A percentile compares a stretch with the other conserved stretches of the same genome.
These are phyloP conservation scores for Teratosphaeria gauchensis DNA, from an alignment of 2,329 filamentous ascomycete genomes.

Conservation along the genomic window DNA sequence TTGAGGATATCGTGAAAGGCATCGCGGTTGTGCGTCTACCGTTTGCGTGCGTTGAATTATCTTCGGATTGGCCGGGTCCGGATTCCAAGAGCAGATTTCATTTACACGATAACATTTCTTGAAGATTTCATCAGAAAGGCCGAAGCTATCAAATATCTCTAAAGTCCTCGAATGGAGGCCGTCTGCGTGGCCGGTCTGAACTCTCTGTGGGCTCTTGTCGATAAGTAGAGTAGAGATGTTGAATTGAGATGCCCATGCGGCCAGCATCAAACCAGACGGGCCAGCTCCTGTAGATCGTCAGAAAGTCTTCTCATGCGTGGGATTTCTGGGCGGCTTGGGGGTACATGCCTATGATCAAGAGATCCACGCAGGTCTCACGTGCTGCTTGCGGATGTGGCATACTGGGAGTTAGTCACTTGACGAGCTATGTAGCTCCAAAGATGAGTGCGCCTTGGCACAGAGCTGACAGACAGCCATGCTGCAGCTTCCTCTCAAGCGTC, in stretches of 20 bases:
- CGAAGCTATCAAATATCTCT: slow-evolving; percentile 36
- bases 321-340: neutral
- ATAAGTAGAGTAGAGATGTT: neutral
- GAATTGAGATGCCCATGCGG: neutral
- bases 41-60: slow-evolving; percentile 34
- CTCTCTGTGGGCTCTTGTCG: neutral
- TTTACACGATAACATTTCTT: slow-evolving; percentile 56
- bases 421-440: neutral
- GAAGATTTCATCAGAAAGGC: slow-evolving; percentile 51
- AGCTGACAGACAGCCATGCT: neutral
- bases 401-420: neutral
- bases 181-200: slow-evolving; percentile 29
- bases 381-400: neutral
- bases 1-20: slow-evolving; percentile 53
- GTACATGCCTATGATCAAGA: neutral
- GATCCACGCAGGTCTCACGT: neutral
- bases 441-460: neutral
- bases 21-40: neutral
- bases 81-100: slow-evolving; percentile 50
- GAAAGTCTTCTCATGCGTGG: neutral
- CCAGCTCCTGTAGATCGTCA: neutral
- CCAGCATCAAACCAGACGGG: neutral
- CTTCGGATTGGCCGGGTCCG: slow-evolving; percentile 52
- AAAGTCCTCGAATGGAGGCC: slow-evolving; percentile 33
- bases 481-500: neutral